These are phyloP conservation scores for Exobasidium cylindrosporum DNA, from an alignment of 1,284 basidiomycete species.

Conservation along the genomic window DNA sequence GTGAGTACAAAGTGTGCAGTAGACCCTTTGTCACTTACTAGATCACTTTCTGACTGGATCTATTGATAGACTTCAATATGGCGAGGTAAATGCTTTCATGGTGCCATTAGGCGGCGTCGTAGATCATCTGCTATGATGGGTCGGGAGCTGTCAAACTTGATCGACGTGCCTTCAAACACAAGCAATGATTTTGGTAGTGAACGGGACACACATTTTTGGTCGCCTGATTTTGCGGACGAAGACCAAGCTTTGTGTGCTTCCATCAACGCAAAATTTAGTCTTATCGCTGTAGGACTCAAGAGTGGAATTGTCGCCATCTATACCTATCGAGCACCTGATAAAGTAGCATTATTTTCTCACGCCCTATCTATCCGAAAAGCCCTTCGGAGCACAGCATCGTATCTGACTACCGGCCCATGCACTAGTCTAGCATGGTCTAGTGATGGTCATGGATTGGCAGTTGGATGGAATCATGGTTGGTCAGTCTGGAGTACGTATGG, in stretches of 20 bases:
- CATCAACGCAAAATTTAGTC: conserved; percentile 78
- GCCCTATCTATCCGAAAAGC: conserved; percentile 45
- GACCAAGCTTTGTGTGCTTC: conserved; percentile 65
- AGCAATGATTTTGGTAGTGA: background rate
- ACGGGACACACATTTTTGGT: background rate
- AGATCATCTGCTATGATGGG: conserved; percentile 16
- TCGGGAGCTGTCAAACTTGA: background rate
- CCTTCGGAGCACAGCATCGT: conserved; percentile 52
- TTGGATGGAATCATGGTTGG: conserved; percentile 86
- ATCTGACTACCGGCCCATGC: conserved; percentile 66
- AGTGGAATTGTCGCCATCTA: conserved; percentile 57
- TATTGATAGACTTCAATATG: conserved; percentile 24
- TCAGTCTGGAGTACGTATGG: conserved; percentile 88
- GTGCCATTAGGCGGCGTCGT: conserved; percentile 17
- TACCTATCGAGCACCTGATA: conserved; percentile 30
- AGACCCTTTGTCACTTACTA: background rate
- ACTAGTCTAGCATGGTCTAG: conserved; percentile 65
- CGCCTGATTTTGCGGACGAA: conserved; percentile 14
- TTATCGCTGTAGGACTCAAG: conserved; percentile 76
- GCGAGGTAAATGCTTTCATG: conserved; percentile 37
- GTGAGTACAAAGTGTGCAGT: background rate
- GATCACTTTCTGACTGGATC: too few species aligned
- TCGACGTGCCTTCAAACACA: background rate
- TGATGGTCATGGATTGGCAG: conserved; percentile 97
- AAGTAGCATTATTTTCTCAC: conserved; percentile 40